phyloP scores from a whole-genome alignment of 2,329 filamentous ascomycete genomes.

The Amesomyces nigricolor region DNA sequence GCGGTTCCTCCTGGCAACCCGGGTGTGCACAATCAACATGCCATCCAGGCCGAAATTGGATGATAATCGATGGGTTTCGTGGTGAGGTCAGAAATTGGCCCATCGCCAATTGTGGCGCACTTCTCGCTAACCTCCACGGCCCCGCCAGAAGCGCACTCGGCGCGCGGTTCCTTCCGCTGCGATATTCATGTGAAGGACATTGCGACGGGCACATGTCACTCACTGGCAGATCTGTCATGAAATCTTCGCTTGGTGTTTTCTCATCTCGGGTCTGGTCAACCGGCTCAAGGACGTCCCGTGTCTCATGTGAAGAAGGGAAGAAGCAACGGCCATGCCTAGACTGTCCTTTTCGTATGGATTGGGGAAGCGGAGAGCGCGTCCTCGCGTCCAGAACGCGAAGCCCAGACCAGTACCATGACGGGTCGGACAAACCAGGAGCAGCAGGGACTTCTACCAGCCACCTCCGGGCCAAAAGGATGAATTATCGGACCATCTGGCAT shows the following conservation, averaged over 20 bases:
- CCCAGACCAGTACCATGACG: not conserved
- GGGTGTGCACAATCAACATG: not conserved
- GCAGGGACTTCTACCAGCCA: not conserved
- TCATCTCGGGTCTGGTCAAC: too few relatives aligned
- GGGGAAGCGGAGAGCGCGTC: conserved; percentile 6
- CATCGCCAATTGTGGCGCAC: conserved; percentile 1
- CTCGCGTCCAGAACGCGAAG: conserved; percentile 18
- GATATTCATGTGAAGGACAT: not conserved
- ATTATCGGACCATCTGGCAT: not conserved
- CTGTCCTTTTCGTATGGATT: conserved; percentile 1
- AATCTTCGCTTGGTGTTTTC: too few relatives aligned
- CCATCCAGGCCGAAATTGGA: not conserved
- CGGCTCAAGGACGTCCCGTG: not conserved
- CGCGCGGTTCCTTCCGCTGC: not conserved
- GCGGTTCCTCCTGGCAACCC: too few relatives aligned
- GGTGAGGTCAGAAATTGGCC: conserved; percentile 7
- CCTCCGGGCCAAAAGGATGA: not conserved
- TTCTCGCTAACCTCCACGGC: too few relatives aligned
- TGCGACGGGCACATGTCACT: too few relatives aligned
- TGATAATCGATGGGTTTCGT: not conserved
- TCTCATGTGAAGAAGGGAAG: not conserved
- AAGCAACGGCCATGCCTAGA: conserved; percentile 8
- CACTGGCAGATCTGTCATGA: too few relatives aligned
- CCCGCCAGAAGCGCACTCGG: too few relatives aligned
- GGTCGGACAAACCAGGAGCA: not conserved